These are phyloP conservation scores for Penicillium lagena DNA, from an alignment of 495 filamentous ascomycete species.

Conservation along the genomic window DNA sequence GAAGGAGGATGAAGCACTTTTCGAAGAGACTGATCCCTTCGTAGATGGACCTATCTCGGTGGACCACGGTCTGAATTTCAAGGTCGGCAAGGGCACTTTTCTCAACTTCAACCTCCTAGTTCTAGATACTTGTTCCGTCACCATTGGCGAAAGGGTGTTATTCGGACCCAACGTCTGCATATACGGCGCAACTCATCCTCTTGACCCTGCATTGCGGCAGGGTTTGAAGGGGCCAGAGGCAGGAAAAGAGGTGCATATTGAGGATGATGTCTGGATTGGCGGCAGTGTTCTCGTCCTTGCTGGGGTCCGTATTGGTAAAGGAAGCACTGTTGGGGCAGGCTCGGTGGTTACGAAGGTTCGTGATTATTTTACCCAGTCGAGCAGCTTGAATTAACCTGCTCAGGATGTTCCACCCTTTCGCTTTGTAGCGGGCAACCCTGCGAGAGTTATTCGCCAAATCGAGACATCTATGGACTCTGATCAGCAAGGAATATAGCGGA, in stretches of 20 bases:
- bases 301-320: constrained; percentile 22
- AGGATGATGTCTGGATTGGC: constrained; percentile 81
- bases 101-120: constrained; percentile 69
- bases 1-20: constrained; percentile 51
- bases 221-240: constrained; percentile 66
- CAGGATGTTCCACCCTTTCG: constrained; percentile 51
- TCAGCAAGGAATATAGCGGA: not conserved
- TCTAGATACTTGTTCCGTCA: constrained; percentile 71
- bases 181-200: constrained; percentile 63
- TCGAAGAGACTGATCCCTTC: constrained; percentile 52
- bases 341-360: constrained; percentile 74
- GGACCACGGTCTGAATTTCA: constrained; percentile 72
- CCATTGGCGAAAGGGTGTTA: constrained; percentile 69
- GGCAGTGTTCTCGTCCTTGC: constrained; percentile 35
- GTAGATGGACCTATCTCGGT: constrained; percentile 61
- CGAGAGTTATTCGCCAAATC: constrained; percentile 47
- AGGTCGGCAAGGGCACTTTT: constrained; percentile 58
- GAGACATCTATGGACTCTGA: constrained; percentile 22
- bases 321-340: constrained; percentile 69
- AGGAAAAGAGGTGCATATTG: constrained; percentile 68
- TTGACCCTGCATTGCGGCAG: constrained; percentile 61
- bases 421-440: constrained; percentile 58
- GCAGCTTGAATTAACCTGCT: not conserved
- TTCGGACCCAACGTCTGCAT: constrained; percentile 69
- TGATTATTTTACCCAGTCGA: not conserved